phyloP scores from a whole-genome alignment of 208 protist species.

The Wallacemonas rigidus region DNA sequence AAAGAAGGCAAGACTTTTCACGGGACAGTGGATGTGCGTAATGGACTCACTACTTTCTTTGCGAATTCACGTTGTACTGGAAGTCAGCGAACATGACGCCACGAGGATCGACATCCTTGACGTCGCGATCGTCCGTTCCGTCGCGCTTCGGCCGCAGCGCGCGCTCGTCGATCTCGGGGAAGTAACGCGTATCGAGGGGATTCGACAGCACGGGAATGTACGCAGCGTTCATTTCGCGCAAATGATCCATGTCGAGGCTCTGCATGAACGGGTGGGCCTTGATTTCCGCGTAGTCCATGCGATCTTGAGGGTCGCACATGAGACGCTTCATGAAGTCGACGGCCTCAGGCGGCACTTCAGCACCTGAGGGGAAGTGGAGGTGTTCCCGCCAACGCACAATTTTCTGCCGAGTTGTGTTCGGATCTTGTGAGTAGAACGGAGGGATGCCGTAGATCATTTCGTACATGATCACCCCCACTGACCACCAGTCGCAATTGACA shows the following conservation, averaged over 20 bases:
- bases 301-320: constrained; percentile 84
- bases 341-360: constrained; percentile 80
- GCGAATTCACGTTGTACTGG: constrained; percentile 63
- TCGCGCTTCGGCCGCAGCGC: constrained; percentile 23
- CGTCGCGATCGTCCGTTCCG: constrained; percentile 39
- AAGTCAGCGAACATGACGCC: constrained; percentile 91
- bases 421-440: constrained; percentile 94
- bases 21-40: too few relatives aligned
- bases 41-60: constrained; percentile 1
- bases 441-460: constrained; percentile 97
- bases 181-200: constrained; percentile 88
- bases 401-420: constrained; percentile 92
- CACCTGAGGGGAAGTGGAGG: constrained; percentile 86
- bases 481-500: constrained; percentile 98
- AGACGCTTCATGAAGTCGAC: constrained; percentile 92
- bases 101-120: constrained; percentile 80
- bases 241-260: constrained; percentile 59
- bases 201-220: constrained; percentile 74
- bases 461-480: constrained; percentile 97
- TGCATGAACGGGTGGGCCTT: constrained; percentile 84
- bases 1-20: too few relatives aligned
- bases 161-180: constrained; percentile 78
- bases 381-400: constrained; percentile 94
- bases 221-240: constrained; percentile 60
- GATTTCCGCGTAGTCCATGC: constrained; percentile 80